Conservation (phyloP, 2,329 filamentous ascomycete genomes). For the Graphilbum fragrans region DNA sequence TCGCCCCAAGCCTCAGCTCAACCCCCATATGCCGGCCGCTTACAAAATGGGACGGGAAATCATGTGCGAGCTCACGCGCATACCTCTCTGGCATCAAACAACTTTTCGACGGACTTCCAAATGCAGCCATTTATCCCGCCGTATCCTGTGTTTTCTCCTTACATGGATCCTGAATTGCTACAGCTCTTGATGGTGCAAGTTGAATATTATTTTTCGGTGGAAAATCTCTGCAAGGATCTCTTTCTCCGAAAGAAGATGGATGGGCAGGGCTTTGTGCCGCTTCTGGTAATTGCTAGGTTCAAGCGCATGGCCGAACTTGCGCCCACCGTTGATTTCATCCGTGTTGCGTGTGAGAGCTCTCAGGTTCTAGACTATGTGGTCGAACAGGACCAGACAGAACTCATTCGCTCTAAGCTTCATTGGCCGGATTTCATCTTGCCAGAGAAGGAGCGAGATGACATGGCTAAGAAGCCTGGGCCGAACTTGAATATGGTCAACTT, state of each 20-base stretch:
- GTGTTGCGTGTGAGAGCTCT: constrained; percentile 62
- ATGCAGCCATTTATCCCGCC: constrained; percentile 1
- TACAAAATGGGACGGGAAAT: constrained; percentile 9
- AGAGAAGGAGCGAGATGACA: constrained; percentile 56
- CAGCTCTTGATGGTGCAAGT: constrained; percentile 39
- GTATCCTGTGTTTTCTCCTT: neutral
- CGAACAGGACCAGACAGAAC: constrained; percentile 66
- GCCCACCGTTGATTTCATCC: constrained; percentile 60
- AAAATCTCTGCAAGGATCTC: constrained; percentile 89
- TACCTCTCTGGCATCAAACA: constrained; percentile 4
- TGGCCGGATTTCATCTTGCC: constrained; percentile 75
- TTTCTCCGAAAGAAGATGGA: constrained; percentile 90
- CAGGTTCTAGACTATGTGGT: constrained; percentile 60
- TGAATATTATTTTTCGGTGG: constrained; percentile 94
- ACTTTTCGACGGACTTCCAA: constrained; percentile 6
- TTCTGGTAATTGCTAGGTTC: constrained; percentile 74
- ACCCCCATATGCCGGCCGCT: constrained; percentile 1
- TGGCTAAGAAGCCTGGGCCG: constrained; percentile 62
- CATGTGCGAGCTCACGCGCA: constrained; percentile 16
- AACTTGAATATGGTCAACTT: constrained; percentile 6
- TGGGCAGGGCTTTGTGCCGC: constrained; percentile 77
- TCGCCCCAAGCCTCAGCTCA: too few relatives aligned
- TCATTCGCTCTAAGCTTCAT: constrained; percentile 59
- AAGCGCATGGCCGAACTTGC: constrained; percentile 68
- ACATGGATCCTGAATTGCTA: constrained; percentile 15